Evolutionary conservation across 2,329 filamentous ascomycete genomes (phyloP).

Genomic region (Furcasterigmium sp.): DNA sequence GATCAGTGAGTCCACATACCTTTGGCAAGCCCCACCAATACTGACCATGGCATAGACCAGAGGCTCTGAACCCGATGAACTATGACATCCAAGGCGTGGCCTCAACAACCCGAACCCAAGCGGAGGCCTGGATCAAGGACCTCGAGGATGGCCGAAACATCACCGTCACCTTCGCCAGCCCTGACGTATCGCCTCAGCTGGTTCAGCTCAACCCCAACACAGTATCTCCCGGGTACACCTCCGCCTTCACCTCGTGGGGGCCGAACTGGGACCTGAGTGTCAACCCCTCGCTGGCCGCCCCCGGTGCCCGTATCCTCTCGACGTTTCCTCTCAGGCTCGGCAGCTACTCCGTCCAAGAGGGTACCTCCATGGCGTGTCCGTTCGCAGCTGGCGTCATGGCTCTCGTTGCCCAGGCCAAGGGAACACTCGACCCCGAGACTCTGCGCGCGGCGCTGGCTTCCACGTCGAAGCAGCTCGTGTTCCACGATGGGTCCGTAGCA

Average conservation of each 20-base stretch:
- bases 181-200: constrained; percentile 6
- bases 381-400: constrained; percentile 34
- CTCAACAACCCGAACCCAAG: constrained; percentile 13
- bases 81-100: constrained; percentile 11
- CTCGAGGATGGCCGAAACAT: constrained; percentile 15
- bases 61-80: neutral
- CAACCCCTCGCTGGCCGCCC: constrained; percentile 41
- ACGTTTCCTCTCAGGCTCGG: constrained; percentile 38
- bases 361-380: constrained; percentile 51
- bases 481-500: constrained; percentile 18
- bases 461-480: constrained; percentile 22
- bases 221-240: constrained; percentile 27
- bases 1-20: constrained; percentile 7
- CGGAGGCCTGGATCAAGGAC: constrained; percentile 15
- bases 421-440: constrained; percentile 16
- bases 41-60: neutral
- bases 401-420: constrained; percentile 22
- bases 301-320: constrained; percentile 45
- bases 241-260: constrained; percentile 36
- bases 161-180: constrained; percentile 14
- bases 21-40: neutral
- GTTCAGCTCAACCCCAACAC: constrained; percentile 12
- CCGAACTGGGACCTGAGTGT: constrained; percentile 40
- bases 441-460: constrained; percentile 20
- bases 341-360: constrained; percentile 42